Conservation (phyloP, 73 alveolate species). For the Paramecium biaurelia region DNA sequence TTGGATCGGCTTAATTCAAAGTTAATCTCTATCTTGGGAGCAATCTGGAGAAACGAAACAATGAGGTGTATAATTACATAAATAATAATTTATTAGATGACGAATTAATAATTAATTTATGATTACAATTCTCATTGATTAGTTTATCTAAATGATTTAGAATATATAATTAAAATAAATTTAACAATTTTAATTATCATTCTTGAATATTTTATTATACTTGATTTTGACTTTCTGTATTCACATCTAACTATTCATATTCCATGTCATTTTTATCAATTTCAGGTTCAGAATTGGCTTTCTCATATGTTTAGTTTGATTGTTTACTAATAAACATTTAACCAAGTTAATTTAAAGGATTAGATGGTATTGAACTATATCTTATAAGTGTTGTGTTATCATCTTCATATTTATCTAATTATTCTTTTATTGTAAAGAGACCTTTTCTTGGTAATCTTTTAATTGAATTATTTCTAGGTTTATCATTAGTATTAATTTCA, state of each 20-base stretch:
- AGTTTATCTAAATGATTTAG: background rate
- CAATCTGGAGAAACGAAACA: constrained; percentile 9
- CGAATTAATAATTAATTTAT: background rate
- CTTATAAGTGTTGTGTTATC: background rate
- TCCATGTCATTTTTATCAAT: background rate
- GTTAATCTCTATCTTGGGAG: background rate
- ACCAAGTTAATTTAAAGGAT: background rate
- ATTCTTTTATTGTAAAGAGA: background rate
- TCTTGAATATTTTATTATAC: background rate
- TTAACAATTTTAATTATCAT: background rate
- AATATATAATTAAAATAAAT: background rate
- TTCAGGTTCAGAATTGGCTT: background rate
- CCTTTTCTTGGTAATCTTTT: background rate
- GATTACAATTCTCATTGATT: background rate
- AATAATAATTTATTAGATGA: background rate
- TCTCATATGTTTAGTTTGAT: background rate
- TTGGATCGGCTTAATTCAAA: constrained; percentile 78
- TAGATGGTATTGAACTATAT: constrained; percentile 2
- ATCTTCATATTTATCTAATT: background rate
- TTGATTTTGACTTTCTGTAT: background rate
- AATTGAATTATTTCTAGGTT: background rate
- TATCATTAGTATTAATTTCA: background rate
- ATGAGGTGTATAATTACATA: background rate
- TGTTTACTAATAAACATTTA: background rate
- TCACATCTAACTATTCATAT: background rate